Evolutionary conservation across 805 yeast genomes (phyloP).

Genomic region (Teunomyces atbi): DNA sequence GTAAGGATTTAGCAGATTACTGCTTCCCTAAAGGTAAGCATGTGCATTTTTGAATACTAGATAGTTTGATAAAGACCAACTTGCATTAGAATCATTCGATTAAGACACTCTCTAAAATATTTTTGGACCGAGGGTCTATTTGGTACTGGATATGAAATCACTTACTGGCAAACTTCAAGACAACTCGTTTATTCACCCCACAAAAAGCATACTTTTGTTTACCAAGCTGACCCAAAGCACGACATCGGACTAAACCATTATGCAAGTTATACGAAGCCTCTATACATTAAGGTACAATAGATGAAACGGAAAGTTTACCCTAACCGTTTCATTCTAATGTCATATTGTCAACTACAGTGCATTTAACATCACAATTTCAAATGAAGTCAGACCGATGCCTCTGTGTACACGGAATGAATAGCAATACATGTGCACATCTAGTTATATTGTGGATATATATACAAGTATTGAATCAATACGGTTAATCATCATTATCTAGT

Average conservation of each 20-base stretch:
- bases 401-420: neutral
- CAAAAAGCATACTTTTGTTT: no score
- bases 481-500: conserved; percentile 1
- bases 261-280: no score
- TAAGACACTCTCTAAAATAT: neutral
- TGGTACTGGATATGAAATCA: neutral
- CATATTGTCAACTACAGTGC: no score
- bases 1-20: neutral
- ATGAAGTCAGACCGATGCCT: neutral
- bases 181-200: neutral
- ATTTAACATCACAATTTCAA: neutral
- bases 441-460: conserved; percentile 4
- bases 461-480: conserved; percentile 4
- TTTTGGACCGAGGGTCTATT: neutral
- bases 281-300: no score
- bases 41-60: neutral
- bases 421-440: neutral
- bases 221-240: no score
- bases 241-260: no score
- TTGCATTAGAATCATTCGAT: neutral
- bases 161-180: neutral
- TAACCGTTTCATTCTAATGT: no score
- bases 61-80: no score
- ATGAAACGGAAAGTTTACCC: no score
- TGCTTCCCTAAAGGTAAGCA: neutral